Evolutionary conservation across 139 green algal genomes (phyloP).

Genomic region (Chlorella ohadii): DNA sequence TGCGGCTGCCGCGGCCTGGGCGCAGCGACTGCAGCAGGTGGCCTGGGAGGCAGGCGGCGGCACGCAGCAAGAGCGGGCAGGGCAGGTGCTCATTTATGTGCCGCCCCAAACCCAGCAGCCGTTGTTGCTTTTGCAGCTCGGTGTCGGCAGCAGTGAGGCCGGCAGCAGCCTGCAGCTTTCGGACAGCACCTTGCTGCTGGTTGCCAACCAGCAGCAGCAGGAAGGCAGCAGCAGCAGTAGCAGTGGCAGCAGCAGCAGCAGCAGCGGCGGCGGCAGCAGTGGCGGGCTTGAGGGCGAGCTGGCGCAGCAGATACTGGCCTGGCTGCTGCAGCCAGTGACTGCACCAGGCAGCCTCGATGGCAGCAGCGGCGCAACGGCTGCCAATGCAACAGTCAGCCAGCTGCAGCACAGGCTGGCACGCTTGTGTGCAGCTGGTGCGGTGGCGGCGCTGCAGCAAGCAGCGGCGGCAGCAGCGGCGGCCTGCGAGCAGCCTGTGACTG

Average conservation of each 20-base stretch:
- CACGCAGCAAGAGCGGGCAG: neutral
- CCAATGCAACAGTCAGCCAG: neutral
- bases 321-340: slow-evolving; percentile 14
- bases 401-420: neutral
- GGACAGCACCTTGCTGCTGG: neutral
- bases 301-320: neutral
- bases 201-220: neutral
- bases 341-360: neutral
- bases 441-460: neutral
- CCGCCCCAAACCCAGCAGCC: neutral
- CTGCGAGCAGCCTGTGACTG: neutral
- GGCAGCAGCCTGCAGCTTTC: slow-evolving; percentile 1
- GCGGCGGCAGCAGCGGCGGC: neutral
- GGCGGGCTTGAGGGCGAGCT: neutral
- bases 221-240: neutral
- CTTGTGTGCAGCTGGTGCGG: neutral
- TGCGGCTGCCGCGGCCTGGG: neutral
- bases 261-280: neutral
- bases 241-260: neutral
- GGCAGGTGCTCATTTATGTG: neutral
- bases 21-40: neutral
- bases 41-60: neutral
- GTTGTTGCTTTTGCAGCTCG: neutral
- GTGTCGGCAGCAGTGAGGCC: neutral
- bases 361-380: neutral